Evolutionary conservation across 2,329 filamentous ascomycete species (phyloP), one percentile per base, ranked within the genome.

Genomic region (Aspergillus latus): DNA sequence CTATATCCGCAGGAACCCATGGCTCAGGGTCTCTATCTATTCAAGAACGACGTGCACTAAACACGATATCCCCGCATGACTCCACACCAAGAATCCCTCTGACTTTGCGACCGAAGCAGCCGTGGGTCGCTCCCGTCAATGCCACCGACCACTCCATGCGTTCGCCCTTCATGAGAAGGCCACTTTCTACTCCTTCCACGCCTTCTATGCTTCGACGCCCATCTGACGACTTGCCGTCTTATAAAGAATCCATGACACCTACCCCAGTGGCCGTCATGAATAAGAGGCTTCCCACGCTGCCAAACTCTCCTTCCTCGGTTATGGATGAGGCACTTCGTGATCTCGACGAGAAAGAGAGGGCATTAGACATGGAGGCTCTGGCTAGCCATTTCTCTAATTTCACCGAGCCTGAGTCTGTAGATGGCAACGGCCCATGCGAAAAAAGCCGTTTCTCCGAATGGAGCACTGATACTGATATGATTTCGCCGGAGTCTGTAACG

Each of bases 301-400:
- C 76, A 7, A 78, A 78, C 58, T 74, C 74, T 4, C 76, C 76
- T 29, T 78, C 76, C 0, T 78, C 76, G 1, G 75, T 76, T 36
- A 71, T 76, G 68, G 73, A 76, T 21, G 72, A 75, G 55, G 73
- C 71, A 7, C 62, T 75, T 13, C 67, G 66, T 13, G 69, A 70
- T 15, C 66, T 74, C 29, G 70, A 74, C 29, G 67, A 66, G 15
- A 62, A 62, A 28, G 69, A 72, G 56, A 64, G 61, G 16, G 66
- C 63, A 10, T 61, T 73, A 28, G 70, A 74, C 37, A 61, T 64
- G 16, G 68, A 74, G 42, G 59, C 67, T 28, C 59, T 72, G 7
- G 68, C 63, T n/a, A 78, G 76, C 54, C 74, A 72, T 53, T 78
- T 78, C 55, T 78, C 76, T 2, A 72, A 72, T 49, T 71, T 74